phyloP scores from a whole-genome alignment of 345 rosid genomes.

The Salix arbutifolia region DNA sequence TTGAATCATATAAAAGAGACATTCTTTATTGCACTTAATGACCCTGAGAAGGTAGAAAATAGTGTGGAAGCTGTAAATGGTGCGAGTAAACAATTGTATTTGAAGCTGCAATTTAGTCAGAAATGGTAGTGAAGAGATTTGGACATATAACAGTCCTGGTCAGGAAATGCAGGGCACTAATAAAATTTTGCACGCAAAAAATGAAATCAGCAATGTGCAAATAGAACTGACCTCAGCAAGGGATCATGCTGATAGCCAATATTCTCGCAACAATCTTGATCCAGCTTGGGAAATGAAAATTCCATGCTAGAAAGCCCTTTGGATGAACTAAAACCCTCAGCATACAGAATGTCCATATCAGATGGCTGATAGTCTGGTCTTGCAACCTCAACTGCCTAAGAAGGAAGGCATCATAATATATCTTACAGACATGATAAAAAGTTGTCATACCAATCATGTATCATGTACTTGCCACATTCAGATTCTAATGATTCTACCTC shows the following conservation, averaged over 20 bases:
- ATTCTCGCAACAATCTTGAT: constrained; percentile 29
- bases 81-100: not conserved
- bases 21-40: not conserved
- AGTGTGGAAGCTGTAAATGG: not conserved
- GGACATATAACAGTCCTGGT: not conserved
- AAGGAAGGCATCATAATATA: constrained; percentile 12
- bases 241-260: constrained; percentile 41
- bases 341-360: constrained; percentile 73
- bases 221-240: constrained; percentile 42
- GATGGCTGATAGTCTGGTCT: constrained; percentile 68
- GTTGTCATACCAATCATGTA: not conserved
- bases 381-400: constrained; percentile 74
- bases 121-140: not conserved
- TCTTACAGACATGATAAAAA: not conserved
- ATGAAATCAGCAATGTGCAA: not conserved
- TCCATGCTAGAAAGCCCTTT: constrained; percentile 69
- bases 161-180: not conserved
- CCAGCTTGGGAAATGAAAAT: constrained; percentile 53
- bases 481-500: not conserved
- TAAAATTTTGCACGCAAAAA: not conserved
- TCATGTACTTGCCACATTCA: not conserved
- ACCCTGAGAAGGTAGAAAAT: not conserved
- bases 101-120: not conserved
- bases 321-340: constrained; percentile 67
- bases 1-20: not conserved